Conservation (phyloP, 441 rosid species). For the Pelargonium australe region DNA sequence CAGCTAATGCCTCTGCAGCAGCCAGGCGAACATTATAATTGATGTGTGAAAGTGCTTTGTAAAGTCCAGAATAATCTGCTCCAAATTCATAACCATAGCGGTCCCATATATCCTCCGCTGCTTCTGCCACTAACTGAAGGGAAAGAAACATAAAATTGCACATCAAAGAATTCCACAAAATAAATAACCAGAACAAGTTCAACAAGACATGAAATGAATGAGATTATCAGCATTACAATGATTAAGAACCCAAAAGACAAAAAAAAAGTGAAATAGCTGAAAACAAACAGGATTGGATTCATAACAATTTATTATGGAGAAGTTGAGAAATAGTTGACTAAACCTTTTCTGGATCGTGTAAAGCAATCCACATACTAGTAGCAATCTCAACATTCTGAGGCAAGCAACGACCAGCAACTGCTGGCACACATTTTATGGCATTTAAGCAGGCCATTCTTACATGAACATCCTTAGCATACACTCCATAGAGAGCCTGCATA, state of each 20-base stretch:
- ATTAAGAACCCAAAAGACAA: not conserved
- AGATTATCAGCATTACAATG: not conserved
- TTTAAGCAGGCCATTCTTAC: constrained; percentile 97
- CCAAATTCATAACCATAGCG: constrained; percentile 88
- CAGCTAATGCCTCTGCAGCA: constrained; percentile 96
- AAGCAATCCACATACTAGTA: constrained; percentile 89
- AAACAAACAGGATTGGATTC: constrained; percentile 1
- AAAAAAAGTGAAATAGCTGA: not conserved
- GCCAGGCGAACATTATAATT: constrained; percentile 86
- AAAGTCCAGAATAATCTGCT: constrained; percentile 80
- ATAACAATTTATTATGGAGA: not conserved
- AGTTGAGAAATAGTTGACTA: constrained; percentile 21
- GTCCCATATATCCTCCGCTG: constrained; percentile 97
- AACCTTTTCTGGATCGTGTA: constrained; percentile 98
- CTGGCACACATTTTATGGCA: constrained; percentile 92
- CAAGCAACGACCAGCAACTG: constrained; percentile 64
- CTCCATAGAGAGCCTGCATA: constrained; percentile 75
- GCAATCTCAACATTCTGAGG: constrained; percentile 76
- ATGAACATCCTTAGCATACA: constrained; percentile 89
- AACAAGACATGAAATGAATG: constrained; percentile 14
- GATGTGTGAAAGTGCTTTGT: constrained; percentile 65
- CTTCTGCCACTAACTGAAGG: constrained; percentile 78
- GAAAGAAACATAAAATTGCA: constrained; percentile 13
- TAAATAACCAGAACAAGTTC: not conserved
- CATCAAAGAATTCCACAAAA: not conserved